Evolutionary conservation across 2,329 filamentous ascomycete species (phyloP), one percentile per base, ranked within the genome.

Genomic region (Aspergillus arachidicola): DNA sequence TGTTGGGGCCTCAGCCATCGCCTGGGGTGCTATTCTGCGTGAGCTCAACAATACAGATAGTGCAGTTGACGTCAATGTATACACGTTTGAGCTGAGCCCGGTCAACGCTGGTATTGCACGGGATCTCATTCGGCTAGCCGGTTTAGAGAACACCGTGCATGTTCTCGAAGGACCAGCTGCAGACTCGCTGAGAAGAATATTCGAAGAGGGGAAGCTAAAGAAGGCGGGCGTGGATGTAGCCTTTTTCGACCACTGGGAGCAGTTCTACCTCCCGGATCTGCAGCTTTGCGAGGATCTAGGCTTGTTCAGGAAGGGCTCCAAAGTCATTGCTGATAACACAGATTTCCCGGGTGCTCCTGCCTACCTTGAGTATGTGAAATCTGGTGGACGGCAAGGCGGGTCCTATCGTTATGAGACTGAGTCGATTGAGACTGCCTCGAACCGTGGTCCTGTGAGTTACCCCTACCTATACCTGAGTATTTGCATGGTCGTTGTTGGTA

Each of bases 281-380:
- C 66, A 73, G 60, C 58, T 77, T 5, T 72, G 71, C 57, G 76
- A 80, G 62, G 67, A 76, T 10, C 61, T 79, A 32, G 65, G 68
- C 2, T 58, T 81, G 30, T 68, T 79, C 34, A 69, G 62, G 3
- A 63, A 67, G 21, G 78, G 78, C 1, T 74, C 72, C 0, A 21
- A 74, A 16, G 69, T 76, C 0, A 68, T 80, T 53, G 79, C 78
- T 3, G 78, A 81, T 66, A 81, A 80, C 61, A 76, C 76, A 4
- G 73, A 78, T 62, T 66, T 72, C 7, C 78, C 78, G 28, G 79
- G 80, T 10, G 79, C 78, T 12, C 80, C 79, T 10, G 71, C 77
- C 12, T 82, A 82, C 66, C 60, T 79, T 46, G 72, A 72, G 58
- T 80, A 81, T 71, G 76, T 82, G 9, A 67, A 71, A 62, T 66